phyloP scores from a whole-genome alignment of 495 filamentous ascomycete genomes.

The Neurospora cerealis region DNA sequence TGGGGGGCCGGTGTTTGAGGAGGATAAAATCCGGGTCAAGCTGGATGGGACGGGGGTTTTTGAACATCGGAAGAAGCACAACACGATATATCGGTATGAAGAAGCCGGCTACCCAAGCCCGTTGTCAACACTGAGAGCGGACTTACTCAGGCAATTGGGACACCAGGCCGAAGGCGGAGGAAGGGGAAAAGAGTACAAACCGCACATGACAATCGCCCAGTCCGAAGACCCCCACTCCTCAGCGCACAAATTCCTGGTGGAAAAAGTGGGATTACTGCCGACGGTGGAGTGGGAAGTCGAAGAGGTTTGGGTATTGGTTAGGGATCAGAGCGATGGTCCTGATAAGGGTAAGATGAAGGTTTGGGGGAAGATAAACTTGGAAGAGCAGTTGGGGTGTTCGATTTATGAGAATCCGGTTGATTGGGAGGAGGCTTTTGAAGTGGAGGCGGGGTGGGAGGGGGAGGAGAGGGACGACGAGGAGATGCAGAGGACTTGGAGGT shows the following conservation, averaged over 20 bases:
- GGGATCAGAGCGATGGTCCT: constrained; percentile 20
- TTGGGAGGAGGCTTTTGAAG: constrained; percentile 13
- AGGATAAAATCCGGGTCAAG: constrained; percentile 11
- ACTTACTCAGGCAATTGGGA: constrained; percentile 15
- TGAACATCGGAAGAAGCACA: constrained; percentile 24
- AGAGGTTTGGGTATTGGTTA: constrained; percentile 35
- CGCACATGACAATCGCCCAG: constrained; percentile 48
- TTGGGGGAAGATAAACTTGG: constrained; percentile 35
- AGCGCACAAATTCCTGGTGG: constrained; percentile 30
- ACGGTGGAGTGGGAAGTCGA: constrained; percentile 31
- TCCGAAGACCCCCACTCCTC: constrained; percentile 26
- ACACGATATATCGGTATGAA: constrained; percentile 33
- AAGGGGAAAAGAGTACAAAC: constrained; percentile 9
- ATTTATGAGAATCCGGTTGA: not conserved
- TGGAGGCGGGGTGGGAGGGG: not conserved
- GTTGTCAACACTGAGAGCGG: constrained; percentile 6
- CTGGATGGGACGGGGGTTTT: constrained; percentile 33
- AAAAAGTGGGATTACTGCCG: constrained; percentile 33
- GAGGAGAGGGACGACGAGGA: not conserved
- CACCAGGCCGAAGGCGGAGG: not conserved
- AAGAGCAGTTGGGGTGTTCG: not conserved
- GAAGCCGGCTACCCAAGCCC: no score
- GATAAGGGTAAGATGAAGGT: constrained; percentile 27
- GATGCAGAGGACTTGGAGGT: constrained; percentile 2
- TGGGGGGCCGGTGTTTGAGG: not conserved